Percentiles rank a stretch among this genome's conserved stretches.
Conservation (phyloP, 306 rosid genomes). For the Gleditsia sinensis region DNA sequence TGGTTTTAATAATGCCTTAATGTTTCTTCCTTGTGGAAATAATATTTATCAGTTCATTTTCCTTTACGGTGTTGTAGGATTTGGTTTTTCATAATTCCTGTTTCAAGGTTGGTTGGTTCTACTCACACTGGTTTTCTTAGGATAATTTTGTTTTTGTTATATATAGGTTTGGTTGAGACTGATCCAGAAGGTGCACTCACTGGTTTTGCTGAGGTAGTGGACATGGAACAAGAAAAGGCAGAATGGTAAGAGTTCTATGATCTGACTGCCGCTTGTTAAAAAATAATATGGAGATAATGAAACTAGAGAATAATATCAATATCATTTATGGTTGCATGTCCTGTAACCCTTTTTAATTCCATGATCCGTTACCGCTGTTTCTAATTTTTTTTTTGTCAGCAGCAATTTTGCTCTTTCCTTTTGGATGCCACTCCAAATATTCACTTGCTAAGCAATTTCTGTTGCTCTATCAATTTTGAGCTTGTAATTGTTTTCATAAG, state of each 20-base stretch:
- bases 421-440: not conserved
- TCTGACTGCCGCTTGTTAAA: constrained; percentile 15
- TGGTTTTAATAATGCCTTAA: constrained; percentile 12
- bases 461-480: not conserved
- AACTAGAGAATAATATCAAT: not conserved
- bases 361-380: not conserved
- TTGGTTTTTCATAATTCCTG: not conserved
- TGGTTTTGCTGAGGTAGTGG: constrained; percentile 86
- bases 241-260: constrained; percentile 66
- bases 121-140: not conserved
- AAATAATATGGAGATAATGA: not conserved
- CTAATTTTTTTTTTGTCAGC: not conserved
- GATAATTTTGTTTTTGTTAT: constrained; percentile 18
- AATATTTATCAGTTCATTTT: not conserved
- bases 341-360: not conserved
- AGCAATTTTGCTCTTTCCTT: not conserved
- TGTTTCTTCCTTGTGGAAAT: constrained; percentile 10
- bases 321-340: not conserved
- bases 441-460: not conserved
- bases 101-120: constrained; percentile 17
- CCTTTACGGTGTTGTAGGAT: not conserved
- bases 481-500: not conserved
- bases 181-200: constrained; percentile 92
- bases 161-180: constrained; percentile 83
- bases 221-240: constrained; percentile 93